These are phyloP conservation scores for Fusarium equiseti DNA, from an alignment of 2,329 filamentous ascomycete genomes.

Conservation along the genomic window DNA sequence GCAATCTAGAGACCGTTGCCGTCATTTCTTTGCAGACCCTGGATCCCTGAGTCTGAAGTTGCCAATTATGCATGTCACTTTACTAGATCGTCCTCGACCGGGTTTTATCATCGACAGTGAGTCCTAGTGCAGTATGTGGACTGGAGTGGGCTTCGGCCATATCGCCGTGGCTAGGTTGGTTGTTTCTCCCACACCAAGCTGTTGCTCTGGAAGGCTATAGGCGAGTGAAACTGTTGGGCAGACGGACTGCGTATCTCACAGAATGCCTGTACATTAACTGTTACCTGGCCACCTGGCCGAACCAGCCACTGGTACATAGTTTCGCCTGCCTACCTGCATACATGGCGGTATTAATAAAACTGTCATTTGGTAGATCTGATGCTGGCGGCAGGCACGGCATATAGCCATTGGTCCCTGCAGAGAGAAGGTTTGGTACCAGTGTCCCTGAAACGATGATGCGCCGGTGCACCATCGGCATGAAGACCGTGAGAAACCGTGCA, in stretches of 20 bases:
- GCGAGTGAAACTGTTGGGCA: background rate
- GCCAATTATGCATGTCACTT: conserved; percentile 38
- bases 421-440: conserved; percentile 2
- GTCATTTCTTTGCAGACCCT: conserved; percentile 23
- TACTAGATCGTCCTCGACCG: conserved; percentile 9
- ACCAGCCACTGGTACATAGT: background rate
- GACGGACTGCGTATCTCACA: background rate
- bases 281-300: background rate
- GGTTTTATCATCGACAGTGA: conserved; percentile 5
- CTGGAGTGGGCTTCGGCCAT: background rate
- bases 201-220: background rate
- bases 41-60: conserved; percentile 3
- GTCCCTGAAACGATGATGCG: conserved; percentile 8
- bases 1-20: conserved; percentile 17
- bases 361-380: background rate
- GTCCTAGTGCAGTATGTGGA: conserved; percentile 1
- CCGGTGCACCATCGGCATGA: background rate
- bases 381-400: background rate
- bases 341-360: conserved; percentile 7
- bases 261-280: background rate
- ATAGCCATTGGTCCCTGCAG: background rate
- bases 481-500: background rate
- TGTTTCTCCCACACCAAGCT: background rate
- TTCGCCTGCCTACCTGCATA: conserved; percentile 3
- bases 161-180: background rate